phyloP scores from a whole-genome alignment of 106 monocot genomes.

The Dioscorea alata region DNA sequence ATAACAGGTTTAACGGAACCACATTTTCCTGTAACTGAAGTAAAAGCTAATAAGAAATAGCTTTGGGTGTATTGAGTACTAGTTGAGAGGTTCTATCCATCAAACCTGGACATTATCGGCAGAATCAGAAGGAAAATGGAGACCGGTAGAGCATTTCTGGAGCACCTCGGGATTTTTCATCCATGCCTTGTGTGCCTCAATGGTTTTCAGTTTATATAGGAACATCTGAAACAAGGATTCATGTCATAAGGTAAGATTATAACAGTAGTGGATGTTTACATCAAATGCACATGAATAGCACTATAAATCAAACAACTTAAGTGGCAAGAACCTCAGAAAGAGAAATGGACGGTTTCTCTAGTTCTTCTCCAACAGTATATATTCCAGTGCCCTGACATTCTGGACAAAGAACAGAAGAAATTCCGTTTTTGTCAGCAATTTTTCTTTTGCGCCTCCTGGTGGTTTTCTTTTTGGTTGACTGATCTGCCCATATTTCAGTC shows the following conservation, averaged over 20 bases:
- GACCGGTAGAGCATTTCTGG: constrained; percentile 75
- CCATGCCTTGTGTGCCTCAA: constrained; percentile 68
- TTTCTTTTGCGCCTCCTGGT: constrained; percentile 51
- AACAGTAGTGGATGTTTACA: not conserved
- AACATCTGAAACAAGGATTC: constrained; percentile 49
- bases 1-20: constrained; percentile 50
- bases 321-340: constrained; percentile 46
- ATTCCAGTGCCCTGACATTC: constrained; percentile 87
- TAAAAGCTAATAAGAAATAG: not conserved
- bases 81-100: not conserved
- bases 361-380: constrained; percentile 34
- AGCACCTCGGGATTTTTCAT: constrained; percentile 78
- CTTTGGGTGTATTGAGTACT: no score
- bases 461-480: constrained; percentile 23
- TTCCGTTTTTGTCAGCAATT: constrained; percentile 14
- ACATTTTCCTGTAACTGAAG: constrained; percentile 40
- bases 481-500: constrained; percentile 43
- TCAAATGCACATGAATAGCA: not conserved
- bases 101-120: constrained; percentile 39
- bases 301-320: not conserved
- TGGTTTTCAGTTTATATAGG: constrained; percentile 55
- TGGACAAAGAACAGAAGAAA: constrained; percentile 71
- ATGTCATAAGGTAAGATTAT: not conserved
- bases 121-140: constrained; percentile 34
- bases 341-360: constrained; percentile 54